Evolutionary conservation across 2,329 filamentous ascomycete genomes (phyloP).

Genomic region (Dothistroma septosporum): DNA sequence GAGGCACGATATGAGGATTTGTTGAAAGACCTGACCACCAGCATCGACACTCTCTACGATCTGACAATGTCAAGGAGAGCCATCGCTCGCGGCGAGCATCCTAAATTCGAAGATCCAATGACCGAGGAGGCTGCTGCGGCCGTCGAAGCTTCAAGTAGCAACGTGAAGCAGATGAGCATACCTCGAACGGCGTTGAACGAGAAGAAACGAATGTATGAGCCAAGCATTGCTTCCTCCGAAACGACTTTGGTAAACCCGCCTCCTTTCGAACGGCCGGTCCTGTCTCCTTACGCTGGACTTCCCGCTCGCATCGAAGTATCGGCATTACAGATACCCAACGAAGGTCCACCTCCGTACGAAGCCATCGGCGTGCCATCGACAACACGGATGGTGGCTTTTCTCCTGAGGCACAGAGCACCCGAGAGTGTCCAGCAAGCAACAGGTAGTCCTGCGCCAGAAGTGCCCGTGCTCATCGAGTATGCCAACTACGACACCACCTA

Average conservation of each 20-base stretch:
- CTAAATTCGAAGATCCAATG: constrained; percentile 26
- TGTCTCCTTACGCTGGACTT: constrained; percentile 36
- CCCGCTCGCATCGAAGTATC: constrained; percentile 44
- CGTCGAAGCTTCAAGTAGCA: constrained; percentile 9
- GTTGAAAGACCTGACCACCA: constrained; percentile 68
- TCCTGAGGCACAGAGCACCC: constrained; percentile 30
- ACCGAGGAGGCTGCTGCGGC: constrained; percentile 8
- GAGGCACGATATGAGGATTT: constrained; percentile 71
- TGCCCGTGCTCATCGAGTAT: constrained; percentile 68
- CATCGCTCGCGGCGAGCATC: constrained; percentile 36
- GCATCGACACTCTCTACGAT: constrained; percentile 76
- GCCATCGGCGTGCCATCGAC: constrained; percentile 43
- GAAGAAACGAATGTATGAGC: constrained; percentile 8
- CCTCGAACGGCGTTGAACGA: constrained; percentile 9
- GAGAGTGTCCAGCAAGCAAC: constrained; percentile 35
- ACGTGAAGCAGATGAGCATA: constrained; percentile 10
- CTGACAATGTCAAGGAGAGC: constrained; percentile 62
- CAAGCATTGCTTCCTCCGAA: constrained; percentile 38
- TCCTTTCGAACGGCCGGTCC: constrained; percentile 26
- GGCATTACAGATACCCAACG: constrained; percentile 43
- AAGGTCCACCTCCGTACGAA: constrained; percentile 49
- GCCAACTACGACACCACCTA: constrained; percentile 50
- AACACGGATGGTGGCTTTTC: constrained; percentile 44
- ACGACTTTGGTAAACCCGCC: constrained; percentile 41
- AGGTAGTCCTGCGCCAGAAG: constrained; percentile 31